These are phyloP conservation scores for Sclerotinia sclerotiorum DNA, from an alignment of 2,329 filamentous ascomycete species.

Conservation along the genomic window DNA sequence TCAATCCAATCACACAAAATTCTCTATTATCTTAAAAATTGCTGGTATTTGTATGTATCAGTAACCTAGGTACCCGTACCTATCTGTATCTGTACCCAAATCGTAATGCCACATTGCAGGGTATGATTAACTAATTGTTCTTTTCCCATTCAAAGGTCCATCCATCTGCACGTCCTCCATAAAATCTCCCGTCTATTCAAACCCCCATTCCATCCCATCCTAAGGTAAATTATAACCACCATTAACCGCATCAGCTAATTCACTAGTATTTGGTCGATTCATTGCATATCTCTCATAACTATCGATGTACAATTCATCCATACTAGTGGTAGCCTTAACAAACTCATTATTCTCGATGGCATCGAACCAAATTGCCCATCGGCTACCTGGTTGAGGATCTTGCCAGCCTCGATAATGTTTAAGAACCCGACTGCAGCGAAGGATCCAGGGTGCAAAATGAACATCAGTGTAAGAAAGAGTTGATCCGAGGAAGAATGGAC, in stretches of 20 bases:
- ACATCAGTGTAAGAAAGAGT: constrained; percentile 44
- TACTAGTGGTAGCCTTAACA: constrained; percentile 43
- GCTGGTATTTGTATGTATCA: too few relatives aligned
- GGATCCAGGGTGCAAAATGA: constrained; percentile 45
- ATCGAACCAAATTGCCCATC: constrained; percentile 43
- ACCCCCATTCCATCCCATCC: neutral
- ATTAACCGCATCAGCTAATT: constrained; percentile 60
- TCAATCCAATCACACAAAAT: too few relatives aligned
- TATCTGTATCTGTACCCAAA: neutral
- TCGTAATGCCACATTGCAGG: neutral
- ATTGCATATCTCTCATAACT: constrained; percentile 68
- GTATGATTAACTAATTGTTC: neutral
- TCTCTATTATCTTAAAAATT: too few relatives aligned
- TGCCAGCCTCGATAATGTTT: constrained; percentile 44
- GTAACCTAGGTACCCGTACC: too few relatives aligned
- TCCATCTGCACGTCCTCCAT: neutral
- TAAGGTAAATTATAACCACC: constrained; percentile 45
- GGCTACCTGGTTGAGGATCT: constrained; percentile 40
- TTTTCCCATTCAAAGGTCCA: neutral
- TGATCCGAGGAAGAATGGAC: constrained; percentile 42
- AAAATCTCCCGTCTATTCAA: neutral
- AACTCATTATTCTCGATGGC: constrained; percentile 43
- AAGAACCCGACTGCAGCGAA: constrained; percentile 43
- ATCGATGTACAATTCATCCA: constrained; percentile 61
- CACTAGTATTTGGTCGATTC: constrained; percentile 59